A percentile compares a stretch with the other conserved stretches of the same genome.
These are phyloP conservation scores for Saccharomycopsis sp. DNA, from an alignment of 805 yeast species.

Conservation along the genomic window DNA sequence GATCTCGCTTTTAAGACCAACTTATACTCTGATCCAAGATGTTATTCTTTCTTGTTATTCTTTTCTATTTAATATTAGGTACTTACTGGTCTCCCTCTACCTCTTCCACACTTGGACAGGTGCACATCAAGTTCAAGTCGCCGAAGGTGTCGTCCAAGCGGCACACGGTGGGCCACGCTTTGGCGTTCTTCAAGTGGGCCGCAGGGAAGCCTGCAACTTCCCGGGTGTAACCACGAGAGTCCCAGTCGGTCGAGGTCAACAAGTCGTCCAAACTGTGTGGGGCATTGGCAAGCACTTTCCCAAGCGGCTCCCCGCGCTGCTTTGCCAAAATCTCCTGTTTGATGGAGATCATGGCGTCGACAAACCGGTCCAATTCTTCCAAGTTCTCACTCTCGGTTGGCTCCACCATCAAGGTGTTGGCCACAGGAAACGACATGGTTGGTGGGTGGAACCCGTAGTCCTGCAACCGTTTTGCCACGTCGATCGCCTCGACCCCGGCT, in stretches of 20 bases:
- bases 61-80: not conserved
- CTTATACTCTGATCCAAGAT: too few relatives aligned
- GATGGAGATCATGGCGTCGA: constrained; percentile 77
- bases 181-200: constrained; percentile 58
- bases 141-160: constrained; percentile 94
- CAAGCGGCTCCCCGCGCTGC: constrained; percentile 55
- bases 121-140: constrained; percentile 84
- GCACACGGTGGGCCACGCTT: constrained; percentile 93
- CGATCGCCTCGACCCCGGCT: constrained; percentile 82
- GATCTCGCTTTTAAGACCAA: too few relatives aligned
- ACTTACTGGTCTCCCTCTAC: constrained; percentile 10
- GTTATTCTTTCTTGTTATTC: not conserved
- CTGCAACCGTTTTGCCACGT: constrained; percentile 92
- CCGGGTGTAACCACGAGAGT: constrained; percentile 76
- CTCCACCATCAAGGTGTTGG: constrained; percentile 95
- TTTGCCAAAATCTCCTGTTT: constrained; percentile 72
- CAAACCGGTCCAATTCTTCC: constrained; percentile 83
- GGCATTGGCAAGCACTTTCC: constrained; percentile 71
- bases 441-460: constrained; percentile 99
- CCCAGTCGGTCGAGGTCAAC: constrained; percentile 65
- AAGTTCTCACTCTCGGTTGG: constrained; percentile 94
- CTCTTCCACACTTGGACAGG: constrained; percentile 75
- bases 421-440: constrained; percentile 97
- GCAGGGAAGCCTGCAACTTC: constrained; percentile 92
- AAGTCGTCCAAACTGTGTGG: constrained; percentile 87